Evolutionary conservation across 805 yeast species (phyloP).

Genomic region (Zygotorulaspora sp.): DNA sequence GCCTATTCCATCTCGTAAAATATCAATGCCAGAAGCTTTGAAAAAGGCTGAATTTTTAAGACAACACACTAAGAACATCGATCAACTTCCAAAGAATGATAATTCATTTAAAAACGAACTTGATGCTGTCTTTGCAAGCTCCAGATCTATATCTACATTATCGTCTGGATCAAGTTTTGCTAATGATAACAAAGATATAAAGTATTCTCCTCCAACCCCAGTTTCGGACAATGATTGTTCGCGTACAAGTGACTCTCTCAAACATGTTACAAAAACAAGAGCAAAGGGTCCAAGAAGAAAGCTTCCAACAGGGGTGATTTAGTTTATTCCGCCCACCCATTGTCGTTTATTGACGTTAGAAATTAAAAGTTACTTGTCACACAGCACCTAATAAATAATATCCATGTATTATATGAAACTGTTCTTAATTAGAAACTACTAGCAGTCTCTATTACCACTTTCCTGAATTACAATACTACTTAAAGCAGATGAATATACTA

Average conservation of each 20-base stretch:
- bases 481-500: too few relatives aligned
- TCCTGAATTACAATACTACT: too few relatives aligned
- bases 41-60: slow-evolving; percentile 21
- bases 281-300: slow-evolving; percentile 39
- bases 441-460: too few relatives aligned
- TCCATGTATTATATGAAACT: too few relatives aligned
- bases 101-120: slow-evolving; percentile 10
- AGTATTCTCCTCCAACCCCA: neutral
- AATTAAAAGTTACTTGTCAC: too few relatives aligned
- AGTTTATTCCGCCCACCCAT: too few relatives aligned
- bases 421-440: too few relatives aligned
- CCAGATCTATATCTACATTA: slow-evolving; percentile 2
- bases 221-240: neutral
- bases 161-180: neutral
- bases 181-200: neutral
- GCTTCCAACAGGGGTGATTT: slow-evolving; percentile 27
- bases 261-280: slow-evolving; percentile 34
- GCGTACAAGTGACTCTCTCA: slow-evolving; percentile 11
- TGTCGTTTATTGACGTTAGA: too few relatives aligned
- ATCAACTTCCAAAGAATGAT: neutral
- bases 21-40: slow-evolving; percentile 30
- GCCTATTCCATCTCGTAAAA: slow-evolving; percentile 27
- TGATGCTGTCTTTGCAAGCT: slow-evolving; percentile 16
- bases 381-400: too few relatives aligned
- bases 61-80: slow-evolving; percentile 1